Evolutionary conservation across 306 rosid species (phyloP).

Genomic region (Vigna mungo): DNA sequence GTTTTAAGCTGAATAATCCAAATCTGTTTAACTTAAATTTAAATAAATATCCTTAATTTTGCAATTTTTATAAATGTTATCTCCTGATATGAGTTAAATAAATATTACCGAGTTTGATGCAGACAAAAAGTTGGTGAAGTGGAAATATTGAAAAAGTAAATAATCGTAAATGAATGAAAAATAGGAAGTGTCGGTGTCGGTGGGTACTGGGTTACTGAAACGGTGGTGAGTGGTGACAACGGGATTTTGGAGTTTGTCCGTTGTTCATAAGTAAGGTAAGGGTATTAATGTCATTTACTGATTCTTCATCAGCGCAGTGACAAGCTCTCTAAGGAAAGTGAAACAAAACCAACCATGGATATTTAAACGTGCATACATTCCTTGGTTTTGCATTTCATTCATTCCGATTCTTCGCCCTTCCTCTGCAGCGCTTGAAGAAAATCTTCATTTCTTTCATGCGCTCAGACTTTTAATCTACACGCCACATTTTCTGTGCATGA

Average conservation of each 20-base stretch:
- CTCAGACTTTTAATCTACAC: neutral
- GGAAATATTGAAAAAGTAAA: neutral
- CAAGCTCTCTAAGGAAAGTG: constrained; percentile 24
- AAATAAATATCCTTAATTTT: too few relatives aligned
- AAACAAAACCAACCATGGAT: constrained; percentile 10
- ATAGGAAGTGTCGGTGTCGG: constrained; percentile 12
- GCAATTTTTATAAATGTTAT: too few relatives aligned
- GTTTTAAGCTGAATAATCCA: neutral
- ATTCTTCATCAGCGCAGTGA: neutral
- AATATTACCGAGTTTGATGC: neutral
- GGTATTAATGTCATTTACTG: neutral
- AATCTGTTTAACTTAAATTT: too few relatives aligned
- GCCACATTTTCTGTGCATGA: constrained; percentile 14
- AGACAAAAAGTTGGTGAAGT: neutral
- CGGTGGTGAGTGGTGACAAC: constrained; percentile 11
- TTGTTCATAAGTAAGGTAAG: neutral
- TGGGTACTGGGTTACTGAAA: constrained; percentile 1
- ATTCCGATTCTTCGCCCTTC: neutral
- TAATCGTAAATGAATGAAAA: neutral
- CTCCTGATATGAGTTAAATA: too few relatives aligned
- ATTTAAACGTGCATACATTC: neutral
- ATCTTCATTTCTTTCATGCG: constrained; percentile 8
- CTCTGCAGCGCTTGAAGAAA: constrained; percentile 5
- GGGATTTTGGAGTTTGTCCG: neutral
- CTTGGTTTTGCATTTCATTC: neutral